These are phyloP conservation scores for Leucoagaricus sp. DNA, from an alignment of 1,284 basidiomycete genomes.

Conservation along the genomic window DNA sequence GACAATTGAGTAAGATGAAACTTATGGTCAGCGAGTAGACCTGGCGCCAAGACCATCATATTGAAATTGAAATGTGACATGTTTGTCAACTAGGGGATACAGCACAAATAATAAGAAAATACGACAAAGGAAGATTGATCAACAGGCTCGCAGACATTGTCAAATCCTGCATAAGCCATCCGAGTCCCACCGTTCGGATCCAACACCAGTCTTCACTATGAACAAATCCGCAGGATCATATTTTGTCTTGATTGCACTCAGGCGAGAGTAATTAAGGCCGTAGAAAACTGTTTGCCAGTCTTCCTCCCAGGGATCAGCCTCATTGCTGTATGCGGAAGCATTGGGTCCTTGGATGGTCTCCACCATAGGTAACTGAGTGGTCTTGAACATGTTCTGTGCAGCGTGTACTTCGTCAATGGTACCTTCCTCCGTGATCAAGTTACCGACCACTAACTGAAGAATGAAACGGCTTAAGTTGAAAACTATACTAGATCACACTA, in stretches of 20 bases:
- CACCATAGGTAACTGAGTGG: neutral
- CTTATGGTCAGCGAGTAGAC: too few relatives aligned
- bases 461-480: neutral
- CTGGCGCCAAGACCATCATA: too few relatives aligned
- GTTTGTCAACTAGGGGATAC: too few relatives aligned
- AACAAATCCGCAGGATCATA: constrained; percentile 47
- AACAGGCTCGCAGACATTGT: neutral
- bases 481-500: neutral
- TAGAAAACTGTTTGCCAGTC: constrained; percentile 44
- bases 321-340: constrained; percentile 32
- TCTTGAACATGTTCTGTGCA: neutral
- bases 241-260: constrained; percentile 42
- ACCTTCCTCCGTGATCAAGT: neutral
- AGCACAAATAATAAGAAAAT: too few relatives aligned
- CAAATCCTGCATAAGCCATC: neutral
- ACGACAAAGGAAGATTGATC: too few relatives aligned
- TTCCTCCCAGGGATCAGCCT: constrained; percentile 38
- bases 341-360: neutral
- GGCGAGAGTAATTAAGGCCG: constrained; percentile 39
- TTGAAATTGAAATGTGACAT: too few relatives aligned
- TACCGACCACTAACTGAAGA: neutral
- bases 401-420: neutral
- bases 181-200: constrained; percentile 39
- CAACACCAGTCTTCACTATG: constrained; percentile 43
- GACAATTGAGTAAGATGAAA: too few relatives aligned